These are phyloP conservation scores for Phycomyces blakesleeanus DNA, from an alignment of 192 early-diverging fungal genomes.

Conservation along the genomic window DNA sequence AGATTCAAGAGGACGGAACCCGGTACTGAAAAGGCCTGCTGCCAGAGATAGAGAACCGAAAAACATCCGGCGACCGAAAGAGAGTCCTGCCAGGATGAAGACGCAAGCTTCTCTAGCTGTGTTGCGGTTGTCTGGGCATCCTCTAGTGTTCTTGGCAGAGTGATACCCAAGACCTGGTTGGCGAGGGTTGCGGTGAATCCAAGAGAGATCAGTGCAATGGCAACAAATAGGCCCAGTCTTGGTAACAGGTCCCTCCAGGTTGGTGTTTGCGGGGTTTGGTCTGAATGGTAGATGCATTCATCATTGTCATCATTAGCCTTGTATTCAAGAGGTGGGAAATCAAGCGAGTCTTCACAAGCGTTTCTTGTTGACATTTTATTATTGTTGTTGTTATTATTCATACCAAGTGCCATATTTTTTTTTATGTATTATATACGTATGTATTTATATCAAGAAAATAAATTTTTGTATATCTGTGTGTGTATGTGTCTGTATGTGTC, in stretches of 20 bases:
- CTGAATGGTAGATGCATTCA: constrained; percentile 14
- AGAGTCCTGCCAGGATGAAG: constrained; percentile 39
- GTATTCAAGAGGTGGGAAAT: background rate
- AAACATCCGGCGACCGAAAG: constrained; percentile 39
- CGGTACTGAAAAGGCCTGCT: constrained; percentile 55
- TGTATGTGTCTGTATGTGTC: too few species aligned
- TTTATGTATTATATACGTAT: too few species aligned
- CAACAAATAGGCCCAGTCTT: constrained; percentile 18
- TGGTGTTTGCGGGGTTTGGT: background rate
- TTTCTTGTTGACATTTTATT: too few species aligned
- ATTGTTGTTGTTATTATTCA: too few species aligned
- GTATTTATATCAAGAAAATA: too few species aligned
- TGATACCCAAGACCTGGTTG: constrained; percentile 20
- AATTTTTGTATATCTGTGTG: too few species aligned
- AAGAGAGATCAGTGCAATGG: constrained; percentile 19
- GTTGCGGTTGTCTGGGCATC: constrained; percentile 45
- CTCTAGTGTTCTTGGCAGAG: constrained; percentile 44
- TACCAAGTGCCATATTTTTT: too few species aligned
- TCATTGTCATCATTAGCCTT: background rate
- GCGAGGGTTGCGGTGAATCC: constrained; percentile 17
- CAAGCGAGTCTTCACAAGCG: background rate
- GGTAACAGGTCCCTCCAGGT: constrained; percentile 19
- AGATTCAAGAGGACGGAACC: constrained; percentile 49
- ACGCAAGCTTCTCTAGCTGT: constrained; percentile 41
- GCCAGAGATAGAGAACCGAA: constrained; percentile 49